These are phyloP conservation scores for Ceratocystis ficicola DNA, from an alignment of 2,329 filamentous ascomycete species.

Conservation along the genomic window DNA sequence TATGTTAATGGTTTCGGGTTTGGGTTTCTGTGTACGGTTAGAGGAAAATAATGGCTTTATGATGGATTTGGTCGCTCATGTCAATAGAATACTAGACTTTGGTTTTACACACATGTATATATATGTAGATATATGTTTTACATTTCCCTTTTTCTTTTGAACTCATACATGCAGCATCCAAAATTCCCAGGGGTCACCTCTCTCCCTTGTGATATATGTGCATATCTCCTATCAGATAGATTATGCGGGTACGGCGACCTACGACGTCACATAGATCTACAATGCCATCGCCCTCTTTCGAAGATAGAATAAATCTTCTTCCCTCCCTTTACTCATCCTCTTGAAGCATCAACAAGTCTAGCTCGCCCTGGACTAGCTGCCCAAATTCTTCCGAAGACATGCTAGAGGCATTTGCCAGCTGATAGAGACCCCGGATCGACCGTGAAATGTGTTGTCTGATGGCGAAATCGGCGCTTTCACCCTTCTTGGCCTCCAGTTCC, in stretches of 20 bases:
- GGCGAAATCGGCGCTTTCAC: slow-evolving; percentile 55
- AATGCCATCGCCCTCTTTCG: not conserved
- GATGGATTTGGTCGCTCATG: not conserved
- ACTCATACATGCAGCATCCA: too few species aligned
- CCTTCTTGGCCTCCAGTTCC: slow-evolving; percentile 43
- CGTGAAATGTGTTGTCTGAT: slow-evolving; percentile 70
- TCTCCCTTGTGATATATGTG: too few species aligned
- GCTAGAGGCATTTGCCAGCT: slow-evolving; percentile 56
- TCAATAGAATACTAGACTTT: not conserved
- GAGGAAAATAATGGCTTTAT: too few species aligned
- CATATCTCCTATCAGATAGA: not conserved
- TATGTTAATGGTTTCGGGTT: not conserved
- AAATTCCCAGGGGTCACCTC: too few species aligned
- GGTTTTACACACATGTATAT: not conserved
- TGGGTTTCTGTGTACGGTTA: too few species aligned
- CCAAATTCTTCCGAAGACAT: slow-evolving; percentile 68
- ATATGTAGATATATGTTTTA: too few species aligned
- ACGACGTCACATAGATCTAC: not conserved
- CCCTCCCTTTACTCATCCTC: slow-evolving; percentile 38
- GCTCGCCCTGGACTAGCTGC: slow-evolving; percentile 55
- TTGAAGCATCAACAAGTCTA: slow-evolving; percentile 57
- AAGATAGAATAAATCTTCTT: not conserved
- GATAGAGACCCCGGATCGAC: slow-evolving; percentile 63
- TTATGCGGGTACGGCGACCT: not conserved
- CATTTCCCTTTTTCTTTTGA: not conserved